phyloP scores from a whole-genome alignment of 306 rosid species.

The Rosa lucieae region DNA sequence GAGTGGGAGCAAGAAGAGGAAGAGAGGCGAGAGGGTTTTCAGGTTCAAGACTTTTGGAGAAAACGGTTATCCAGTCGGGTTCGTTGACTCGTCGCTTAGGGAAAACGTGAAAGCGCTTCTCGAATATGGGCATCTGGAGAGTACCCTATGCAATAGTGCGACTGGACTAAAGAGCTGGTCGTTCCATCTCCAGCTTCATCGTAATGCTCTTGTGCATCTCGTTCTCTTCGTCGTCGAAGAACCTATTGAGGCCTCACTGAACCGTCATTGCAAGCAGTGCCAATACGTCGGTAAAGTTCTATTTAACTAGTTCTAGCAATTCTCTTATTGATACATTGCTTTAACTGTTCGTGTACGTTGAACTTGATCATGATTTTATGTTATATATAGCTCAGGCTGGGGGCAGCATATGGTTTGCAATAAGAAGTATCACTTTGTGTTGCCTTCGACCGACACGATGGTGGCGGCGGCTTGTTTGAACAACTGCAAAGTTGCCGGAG shows the following conservation, averaged over 20 bases:
- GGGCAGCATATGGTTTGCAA: slow-evolving; percentile 79
- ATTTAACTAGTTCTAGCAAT: not conserved
- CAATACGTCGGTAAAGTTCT: slow-evolving; percentile 69
- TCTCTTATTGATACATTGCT: not conserved
- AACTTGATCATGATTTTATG: not conserved
- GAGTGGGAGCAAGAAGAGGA: slow-evolving; percentile 63
- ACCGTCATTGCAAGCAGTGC: slow-evolving; percentile 70
- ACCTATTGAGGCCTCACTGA: slow-evolving; percentile 40
- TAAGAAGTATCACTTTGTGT: slow-evolving; percentile 79
- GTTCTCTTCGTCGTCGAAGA: slow-evolving; percentile 72
- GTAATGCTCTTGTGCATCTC: slow-evolving; percentile 66
- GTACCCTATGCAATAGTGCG: slow-evolving; percentile 12
- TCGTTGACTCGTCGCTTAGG: slow-evolving; percentile 52
- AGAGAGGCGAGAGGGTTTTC: slow-evolving; percentile 72
- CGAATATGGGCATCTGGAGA: slow-evolving; percentile 67
- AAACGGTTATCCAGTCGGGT: slow-evolving; percentile 62
- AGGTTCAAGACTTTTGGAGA: slow-evolving; percentile 80
- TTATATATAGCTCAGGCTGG: slow-evolving; percentile 57
- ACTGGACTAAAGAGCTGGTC: slow-evolving; percentile 70
- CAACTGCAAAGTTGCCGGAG: slow-evolving; percentile 8
- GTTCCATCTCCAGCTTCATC: slow-evolving; percentile 74
- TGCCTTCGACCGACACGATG: slow-evolving; percentile 72
- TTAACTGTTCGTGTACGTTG: not conserved
- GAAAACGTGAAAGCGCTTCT: slow-evolving; percentile 69
- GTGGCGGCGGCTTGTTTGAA: slow-evolving; percentile 37